Percentiles rank a stretch among this genome's conserved stretches.
Evolutionary conservation across 768 basidiomycete genomes (phyloP).

Genomic region (Suillus sp.): DNA sequence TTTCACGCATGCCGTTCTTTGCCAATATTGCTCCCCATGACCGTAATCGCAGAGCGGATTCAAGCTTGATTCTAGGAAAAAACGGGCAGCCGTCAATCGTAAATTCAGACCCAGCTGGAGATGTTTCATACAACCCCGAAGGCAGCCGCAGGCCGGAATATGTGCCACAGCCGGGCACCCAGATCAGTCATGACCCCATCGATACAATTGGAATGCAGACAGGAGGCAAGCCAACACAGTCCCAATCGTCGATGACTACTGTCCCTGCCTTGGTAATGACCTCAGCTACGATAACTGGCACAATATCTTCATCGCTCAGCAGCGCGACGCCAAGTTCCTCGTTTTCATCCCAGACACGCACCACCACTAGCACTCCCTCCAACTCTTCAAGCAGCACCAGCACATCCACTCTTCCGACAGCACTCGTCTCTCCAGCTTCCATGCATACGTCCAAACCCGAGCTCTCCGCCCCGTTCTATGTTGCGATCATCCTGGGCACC

Average conservation of each 20-base stretch:
- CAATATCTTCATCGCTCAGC: conserved; percentile 9
- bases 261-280: conserved; percentile 7
- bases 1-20: not conserved
- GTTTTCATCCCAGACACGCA: not conserved
- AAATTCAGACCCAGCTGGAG: not conserved
- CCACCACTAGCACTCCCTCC: not conserved
- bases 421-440: conserved; percentile 27
- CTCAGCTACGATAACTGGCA: conserved; percentile 13
- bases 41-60: not conserved
- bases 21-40: not conserved
- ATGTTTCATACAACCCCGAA: not conserved
- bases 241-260: not conserved
- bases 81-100: not conserved
- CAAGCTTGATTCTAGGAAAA: not conserved
- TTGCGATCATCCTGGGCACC: conserved; percentile 50
- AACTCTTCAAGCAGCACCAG: not conserved
- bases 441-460: conserved; percentile 23
- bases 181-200: not conserved
- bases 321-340: conserved; percentile 8
- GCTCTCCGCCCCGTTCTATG: conserved; percentile 45
- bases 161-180: not conserved
- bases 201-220: not conserved
- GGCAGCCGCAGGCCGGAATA: conserved; percentile 2
- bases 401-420: not conserved
- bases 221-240: not conserved